Evolutionary conservation across 2,329 filamentous ascomycete species (phyloP), one percentile per base, ranked within the genome.

Genomic region (Beauveria australis): DNA sequence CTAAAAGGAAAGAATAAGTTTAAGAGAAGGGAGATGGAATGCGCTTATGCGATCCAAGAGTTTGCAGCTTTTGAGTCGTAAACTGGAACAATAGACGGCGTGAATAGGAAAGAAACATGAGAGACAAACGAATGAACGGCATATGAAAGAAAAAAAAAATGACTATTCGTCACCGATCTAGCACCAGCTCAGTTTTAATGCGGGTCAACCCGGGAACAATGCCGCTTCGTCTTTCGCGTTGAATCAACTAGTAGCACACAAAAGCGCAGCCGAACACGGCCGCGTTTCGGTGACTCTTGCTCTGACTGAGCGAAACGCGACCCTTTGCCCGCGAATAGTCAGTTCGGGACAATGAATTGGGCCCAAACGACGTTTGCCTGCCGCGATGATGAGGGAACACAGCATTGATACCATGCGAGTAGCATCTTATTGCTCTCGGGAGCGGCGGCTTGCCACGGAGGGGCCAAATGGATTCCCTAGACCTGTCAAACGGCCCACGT

Each of bases 211-310:
- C 22, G 55, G 55, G 18, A n/a, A 58, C 44, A 59, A 44, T 18
- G 47, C 56, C 47, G 56, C 28, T 37, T 26, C 26, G 24, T 16
- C 53, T 33, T 40, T 28, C 24, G n/a, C 19, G 0, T 30, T 18
- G 16, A 22, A 46, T 8, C 19, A 43, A 40, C 22, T 9, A 30
- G 26, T 8, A 41, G 30, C 44, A 56, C 6, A 16, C 5, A 16
- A 56, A 47, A 14, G 22, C 26, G 28, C 44, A 30, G 55, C 55
- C 55, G 55, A 58, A 58, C 19, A 58, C 55, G 55, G 46, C 55
- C 19, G 7, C 22, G 40, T 19, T 26, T 41, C 18, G 18, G 55
- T 58, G 44, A 58, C 33, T 51, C 33, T 41, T 49, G 22, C 40
- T 55, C 40, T 46, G 30, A 30, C 14, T n/a, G n/a, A 22, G 26